Percentiles rank a stretch among this genome's conserved stretches.
phyloP scores from a whole-genome alignment of 2,329 filamentous ascomycete genomes.

The Reticulascus tulasneorum region DNA sequence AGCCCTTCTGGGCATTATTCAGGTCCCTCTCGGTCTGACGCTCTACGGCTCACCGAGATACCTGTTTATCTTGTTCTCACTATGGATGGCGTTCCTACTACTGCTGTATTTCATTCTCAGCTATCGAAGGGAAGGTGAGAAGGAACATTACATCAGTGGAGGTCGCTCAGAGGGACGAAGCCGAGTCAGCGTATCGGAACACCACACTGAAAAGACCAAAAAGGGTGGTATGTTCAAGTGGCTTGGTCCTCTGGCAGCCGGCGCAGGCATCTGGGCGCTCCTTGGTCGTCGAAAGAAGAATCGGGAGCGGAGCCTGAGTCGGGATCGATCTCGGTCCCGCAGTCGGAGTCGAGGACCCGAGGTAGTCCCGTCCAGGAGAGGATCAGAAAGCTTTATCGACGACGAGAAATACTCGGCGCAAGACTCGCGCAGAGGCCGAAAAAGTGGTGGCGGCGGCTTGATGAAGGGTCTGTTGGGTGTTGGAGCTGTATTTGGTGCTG shows the following conservation, averaged over 20 bases:
- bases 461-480: constrained; percentile 57
- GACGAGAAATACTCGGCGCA: constrained; percentile 63
- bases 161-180: constrained; percentile 51
- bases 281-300: constrained; percentile 40
- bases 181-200: constrained; percentile 36
- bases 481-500: constrained; percentile 60
- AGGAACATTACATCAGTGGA: constrained; percentile 52
- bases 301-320: constrained; percentile 33
- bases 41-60: constrained; percentile 86
- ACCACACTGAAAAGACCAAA: constrained; percentile 32
- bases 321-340: constrained; percentile 30
- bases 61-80: constrained; percentile 79
- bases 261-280: constrained; percentile 45
- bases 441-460: constrained; percentile 48
- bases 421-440: constrained; percentile 26
- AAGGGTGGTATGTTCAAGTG: constrained; percentile 33
- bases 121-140: constrained; percentile 57
- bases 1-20: constrained; percentile 76
- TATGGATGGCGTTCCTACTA: constrained; percentile 72
- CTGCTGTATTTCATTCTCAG: constrained; percentile 76
- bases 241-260: constrained; percentile 51
- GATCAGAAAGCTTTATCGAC: constrained; percentile 53
- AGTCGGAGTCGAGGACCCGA: constrained; percentile 39
- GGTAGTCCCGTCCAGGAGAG: constrained; percentile 47
- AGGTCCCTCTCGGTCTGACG: constrained; percentile 84